These are phyloP conservation scores for Calonectria pauciramosa DNA, from an alignment of 2,329 filamentous ascomycete genomes.

Conservation along the genomic window DNA sequence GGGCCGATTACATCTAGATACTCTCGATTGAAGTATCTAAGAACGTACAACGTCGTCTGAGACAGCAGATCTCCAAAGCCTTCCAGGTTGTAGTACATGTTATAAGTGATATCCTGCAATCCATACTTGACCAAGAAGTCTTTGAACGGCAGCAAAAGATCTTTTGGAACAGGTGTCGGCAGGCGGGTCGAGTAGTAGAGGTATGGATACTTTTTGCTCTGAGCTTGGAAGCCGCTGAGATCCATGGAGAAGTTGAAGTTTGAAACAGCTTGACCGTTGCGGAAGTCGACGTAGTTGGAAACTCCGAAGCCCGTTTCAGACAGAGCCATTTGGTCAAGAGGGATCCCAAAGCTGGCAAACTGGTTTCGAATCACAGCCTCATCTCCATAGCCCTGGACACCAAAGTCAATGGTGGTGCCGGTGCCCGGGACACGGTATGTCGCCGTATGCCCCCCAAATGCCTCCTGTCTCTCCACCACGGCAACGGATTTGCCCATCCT, in stretches of 20 bases:
- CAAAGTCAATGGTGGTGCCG: slow-evolving; percentile 36
- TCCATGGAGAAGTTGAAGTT: slow-evolving; percentile 25
- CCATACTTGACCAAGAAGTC: slow-evolving; percentile 33
- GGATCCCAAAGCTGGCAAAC: slow-evolving; percentile 33
- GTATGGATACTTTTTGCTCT: slow-evolving; percentile 31
- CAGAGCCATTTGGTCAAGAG: slow-evolving; percentile 18
- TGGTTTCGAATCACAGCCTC: slow-evolving; percentile 24
- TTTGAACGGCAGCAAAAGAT: slow-evolving; percentile 30
- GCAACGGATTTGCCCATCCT: slow-evolving; percentile 36
- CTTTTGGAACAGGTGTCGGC: slow-evolving; percentile 30
- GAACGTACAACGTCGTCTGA: slow-evolving; percentile 32
- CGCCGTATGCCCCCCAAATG: slow-evolving; percentile 36
- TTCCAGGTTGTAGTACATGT: slow-evolving; percentile 36
- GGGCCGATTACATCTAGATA: slow-evolving; percentile 30
- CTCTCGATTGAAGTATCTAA: slow-evolving; percentile 33
- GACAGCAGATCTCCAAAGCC: slow-evolving; percentile 34
- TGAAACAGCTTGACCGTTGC: slow-evolving; percentile 23
- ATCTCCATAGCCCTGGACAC: slow-evolving; percentile 36
- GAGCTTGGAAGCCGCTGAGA: slow-evolving; percentile 20
- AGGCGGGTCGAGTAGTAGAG: slow-evolving; percentile 36
- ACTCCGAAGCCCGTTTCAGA: slow-evolving; percentile 31
- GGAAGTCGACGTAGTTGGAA: slow-evolving; percentile 34
- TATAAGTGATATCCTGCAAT: slow-evolving; percentile 28
- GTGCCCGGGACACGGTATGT: slow-evolving; percentile 33
- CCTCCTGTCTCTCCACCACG: slow-evolving; percentile 27